These are phyloP conservation scores for Beta macrorhiza DNA, from an alignment of 179 eudicot species.

Conservation along the genomic window DNA sequence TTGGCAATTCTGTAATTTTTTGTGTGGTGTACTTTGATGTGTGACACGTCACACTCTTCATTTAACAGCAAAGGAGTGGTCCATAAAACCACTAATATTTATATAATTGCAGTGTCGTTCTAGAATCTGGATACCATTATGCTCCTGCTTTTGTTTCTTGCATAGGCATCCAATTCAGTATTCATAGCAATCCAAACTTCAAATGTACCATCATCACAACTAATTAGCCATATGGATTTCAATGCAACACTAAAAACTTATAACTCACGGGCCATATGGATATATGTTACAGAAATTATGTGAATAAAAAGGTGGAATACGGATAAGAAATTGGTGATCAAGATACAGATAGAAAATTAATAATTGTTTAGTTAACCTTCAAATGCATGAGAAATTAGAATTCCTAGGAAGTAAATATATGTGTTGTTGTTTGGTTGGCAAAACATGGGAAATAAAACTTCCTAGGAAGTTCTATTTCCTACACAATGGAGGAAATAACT, in stretches of 20 bases:
- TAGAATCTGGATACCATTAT: slow-evolving; percentile 8
- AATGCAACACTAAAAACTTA: neutral
- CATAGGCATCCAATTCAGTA: slow-evolving; percentile 16
- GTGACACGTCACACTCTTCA: slow-evolving; percentile 15
- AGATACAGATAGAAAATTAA: too few relatives aligned
- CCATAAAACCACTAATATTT: slow-evolving; percentile 22
- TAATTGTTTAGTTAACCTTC: too few relatives aligned
- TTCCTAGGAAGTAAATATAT: too few relatives aligned
- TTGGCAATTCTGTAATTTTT: neutral
- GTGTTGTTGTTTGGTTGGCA: too few relatives aligned
- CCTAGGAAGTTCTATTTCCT: too few relatives aligned
- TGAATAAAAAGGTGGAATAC: too few relatives aligned
- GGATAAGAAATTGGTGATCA: too few relatives aligned
- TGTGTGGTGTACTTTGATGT: slow-evolving; percentile 23
- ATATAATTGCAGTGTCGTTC: neutral
- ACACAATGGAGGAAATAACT: too few relatives aligned
- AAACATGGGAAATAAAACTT: too few relatives aligned
- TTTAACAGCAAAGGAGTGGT: slow-evolving; percentile 2
- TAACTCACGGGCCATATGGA: too few relatives aligned
- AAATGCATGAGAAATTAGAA: too few relatives aligned
- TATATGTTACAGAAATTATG: neutral
- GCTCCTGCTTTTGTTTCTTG: slow-evolving; percentile 18
- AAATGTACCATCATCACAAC: slow-evolving; percentile 19
- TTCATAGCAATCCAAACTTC: slow-evolving; percentile 13
- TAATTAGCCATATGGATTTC: neutral